Evolutionary conservation across 441 rosid genomes (phyloP).

Genomic region (Brassica hybrid): DNA sequence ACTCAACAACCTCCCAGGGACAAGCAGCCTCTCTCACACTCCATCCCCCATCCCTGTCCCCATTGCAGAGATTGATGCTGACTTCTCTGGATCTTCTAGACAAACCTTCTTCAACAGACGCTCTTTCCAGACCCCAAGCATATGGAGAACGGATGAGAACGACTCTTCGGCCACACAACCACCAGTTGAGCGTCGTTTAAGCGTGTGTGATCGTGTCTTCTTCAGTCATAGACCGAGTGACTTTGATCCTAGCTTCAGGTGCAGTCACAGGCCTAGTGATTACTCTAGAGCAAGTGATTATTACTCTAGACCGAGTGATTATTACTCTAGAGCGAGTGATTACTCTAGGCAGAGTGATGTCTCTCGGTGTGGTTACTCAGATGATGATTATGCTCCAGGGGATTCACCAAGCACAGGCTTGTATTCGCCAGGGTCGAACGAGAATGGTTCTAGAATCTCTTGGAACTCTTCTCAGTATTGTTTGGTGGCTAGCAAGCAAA

Average conservation of each 20-base stretch:
- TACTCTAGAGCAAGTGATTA: slow-evolving; percentile 41
- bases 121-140: slow-evolving; percentile 86
- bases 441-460: slow-evolving; percentile 63
- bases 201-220: slow-evolving; percentile 91
- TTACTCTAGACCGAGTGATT: slow-evolving; percentile 37
- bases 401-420: slow-evolving; percentile 82
- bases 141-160: slow-evolving; percentile 68
- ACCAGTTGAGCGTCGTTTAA: slow-evolving; percentile 73
- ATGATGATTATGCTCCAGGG: slow-evolving; percentile 82
- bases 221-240: slow-evolving; percentile 86
- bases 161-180: slow-evolving; percentile 74
- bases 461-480: slow-evolving; percentile 80
- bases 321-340: slow-evolving; percentile 40
- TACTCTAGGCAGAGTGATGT: slow-evolving; percentile 68
- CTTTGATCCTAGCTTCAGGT: slow-evolving; percentile 60
- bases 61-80: slow-evolving; percentile 89
- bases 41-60: slow-evolving; percentile 95
- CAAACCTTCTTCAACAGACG: slow-evolving; percentile 85
- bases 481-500: slow-evolving; percentile 91
- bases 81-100: slow-evolving; percentile 88
- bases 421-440: slow-evolving; percentile 81
- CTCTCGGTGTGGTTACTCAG: slow-evolving; percentile 87
- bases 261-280: slow-evolving; percentile 46
- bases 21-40: slow-evolving; percentile 60
- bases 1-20: slow-evolving; percentile 83